These are phyloP conservation scores for Hymenoscyphus albidus DNA, from an alignment of 2,329 filamentous ascomycete genomes.

Conservation along the genomic window DNA sequence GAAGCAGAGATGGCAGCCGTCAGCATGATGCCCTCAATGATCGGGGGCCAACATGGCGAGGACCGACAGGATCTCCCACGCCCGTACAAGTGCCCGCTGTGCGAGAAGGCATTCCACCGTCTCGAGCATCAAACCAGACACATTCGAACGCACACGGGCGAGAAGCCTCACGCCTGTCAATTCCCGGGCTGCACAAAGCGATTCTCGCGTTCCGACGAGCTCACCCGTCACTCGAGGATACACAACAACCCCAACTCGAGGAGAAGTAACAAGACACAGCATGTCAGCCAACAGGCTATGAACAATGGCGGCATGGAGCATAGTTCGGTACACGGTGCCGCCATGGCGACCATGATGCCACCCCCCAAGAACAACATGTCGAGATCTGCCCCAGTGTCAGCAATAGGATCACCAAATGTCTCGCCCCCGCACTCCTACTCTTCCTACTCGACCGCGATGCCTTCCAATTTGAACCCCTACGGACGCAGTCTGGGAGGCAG, in stretches of 20 bases:
- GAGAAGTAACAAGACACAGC: conserved; percentile 76
- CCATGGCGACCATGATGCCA: conserved; percentile 43
- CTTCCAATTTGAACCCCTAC: conserved; percentile 47
- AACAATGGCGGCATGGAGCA: conserved; percentile 48
- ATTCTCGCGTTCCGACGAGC: conserved; percentile 92
- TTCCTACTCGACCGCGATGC: conserved; percentile 55
- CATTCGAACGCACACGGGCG: conserved; percentile 94
- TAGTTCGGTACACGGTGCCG: conserved; percentile 43
- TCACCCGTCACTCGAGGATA: conserved; percentile 95
- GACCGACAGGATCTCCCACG: conserved; percentile 70
- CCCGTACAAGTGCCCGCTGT: conserved; percentile 97
- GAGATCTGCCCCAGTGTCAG: conserved; percentile 82
- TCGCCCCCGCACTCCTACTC: conserved; percentile 89
- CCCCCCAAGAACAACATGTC: conserved; percentile 47
- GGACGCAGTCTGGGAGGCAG: conserved; percentile 42
- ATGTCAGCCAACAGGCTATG: conserved; percentile 44
- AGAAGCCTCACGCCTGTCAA: conserved; percentile 95
- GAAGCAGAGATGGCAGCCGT: conserved; percentile 50
- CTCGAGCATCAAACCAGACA: conserved; percentile 88
- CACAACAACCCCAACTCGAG: conserved; percentile 98
- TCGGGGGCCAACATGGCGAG: conserved; percentile 34
- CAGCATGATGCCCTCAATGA: conserved; percentile 34
- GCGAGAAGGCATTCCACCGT: conserved; percentile 97
- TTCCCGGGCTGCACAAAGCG: conserved; percentile 96
- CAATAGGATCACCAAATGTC: conserved; percentile 88